Conservation (phyloP, 192 early-diverging fungal species). For the Phlyctochytrium arcticum region DNA sequence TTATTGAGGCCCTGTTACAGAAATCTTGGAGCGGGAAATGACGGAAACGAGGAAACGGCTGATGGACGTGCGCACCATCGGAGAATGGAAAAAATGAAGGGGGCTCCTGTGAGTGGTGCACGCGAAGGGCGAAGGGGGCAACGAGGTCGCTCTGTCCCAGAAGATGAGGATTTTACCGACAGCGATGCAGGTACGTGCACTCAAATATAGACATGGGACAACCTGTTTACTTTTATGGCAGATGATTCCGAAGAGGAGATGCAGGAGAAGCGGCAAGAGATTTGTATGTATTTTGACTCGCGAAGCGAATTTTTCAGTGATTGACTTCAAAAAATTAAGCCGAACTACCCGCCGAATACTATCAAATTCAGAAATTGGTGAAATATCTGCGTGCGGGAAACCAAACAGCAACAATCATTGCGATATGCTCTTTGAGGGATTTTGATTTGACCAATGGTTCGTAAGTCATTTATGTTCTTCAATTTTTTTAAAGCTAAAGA, state of each 20-base stretch:
- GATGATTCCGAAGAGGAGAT: constrained; percentile 50
- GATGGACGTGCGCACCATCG: constrained; percentile 1
- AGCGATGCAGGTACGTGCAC: constrained; percentile 36
- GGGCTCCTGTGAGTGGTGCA: not conserved
- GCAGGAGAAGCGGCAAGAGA: constrained; percentile 57
- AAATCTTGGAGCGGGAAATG: too few species aligned
- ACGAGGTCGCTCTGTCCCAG: not conserved
- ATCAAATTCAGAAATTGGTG: constrained; percentile 60
- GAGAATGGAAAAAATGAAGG: not conserved
- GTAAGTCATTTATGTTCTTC: not conserved
- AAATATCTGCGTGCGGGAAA: constrained; percentile 62
- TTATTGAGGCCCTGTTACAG: too few species aligned
- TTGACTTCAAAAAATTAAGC: constrained; percentile 19
- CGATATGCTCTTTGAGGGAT: constrained; percentile 59
- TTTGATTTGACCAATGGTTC: constrained; percentile 58
- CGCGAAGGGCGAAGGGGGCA: not conserved
- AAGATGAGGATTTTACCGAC: constrained; percentile 36
- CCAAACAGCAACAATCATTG: constrained; percentile 65
- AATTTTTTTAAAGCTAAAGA: not conserved
- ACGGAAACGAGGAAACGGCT: too few species aligned
- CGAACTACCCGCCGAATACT: constrained; percentile 60
- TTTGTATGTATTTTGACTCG: constrained; percentile 36
- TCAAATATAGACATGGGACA: not conserved
- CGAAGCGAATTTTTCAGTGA: not conserved
- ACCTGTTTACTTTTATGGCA: not conserved